These are phyloP conservation scores for Clitoria ternatea DNA, from an alignment of 306 rosid species.

Conservation along the genomic window DNA sequence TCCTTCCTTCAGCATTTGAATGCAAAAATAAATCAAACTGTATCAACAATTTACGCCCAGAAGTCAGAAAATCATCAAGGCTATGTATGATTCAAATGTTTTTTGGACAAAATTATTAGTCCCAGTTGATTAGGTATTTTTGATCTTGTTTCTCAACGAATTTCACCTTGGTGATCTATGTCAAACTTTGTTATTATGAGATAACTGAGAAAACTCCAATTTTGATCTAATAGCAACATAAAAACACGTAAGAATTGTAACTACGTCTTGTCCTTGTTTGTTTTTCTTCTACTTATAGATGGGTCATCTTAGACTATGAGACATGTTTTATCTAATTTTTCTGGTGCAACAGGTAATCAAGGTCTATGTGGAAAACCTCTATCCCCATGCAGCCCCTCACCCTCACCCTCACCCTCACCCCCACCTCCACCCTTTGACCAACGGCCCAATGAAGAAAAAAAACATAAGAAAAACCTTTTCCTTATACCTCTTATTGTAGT, in stretches of 20 bases:
- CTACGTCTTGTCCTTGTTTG: no score
- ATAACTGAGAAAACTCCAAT: no score
- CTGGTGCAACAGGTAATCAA: constrained; percentile 48
- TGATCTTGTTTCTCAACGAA: no score
- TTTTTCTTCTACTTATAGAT: background rate
- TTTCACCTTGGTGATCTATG: no score
- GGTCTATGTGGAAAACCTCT: constrained; percentile 73
- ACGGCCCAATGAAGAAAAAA: background rate
- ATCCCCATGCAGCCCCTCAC: constrained; percentile 40
- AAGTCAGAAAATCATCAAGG: background rate
- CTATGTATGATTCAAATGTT: background rate
- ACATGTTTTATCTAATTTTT: background rate
- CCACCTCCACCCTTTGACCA: background rate
- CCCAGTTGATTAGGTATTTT: no score
- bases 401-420: no score
- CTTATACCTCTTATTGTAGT: constrained; percentile 27
- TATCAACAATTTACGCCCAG: background rate
- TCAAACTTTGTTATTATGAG: no score
- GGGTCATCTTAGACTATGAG: background rate
- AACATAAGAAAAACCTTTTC: constrained; percentile 8
- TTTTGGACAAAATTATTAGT: no score
- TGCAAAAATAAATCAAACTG: background rate
- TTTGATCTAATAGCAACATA: no score
- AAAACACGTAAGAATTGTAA: no score
- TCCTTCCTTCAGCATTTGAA: background rate